Conservation (phyloP, 2,329 filamentous ascomycete genomes). For the Alternaria ventricosa region DNA sequence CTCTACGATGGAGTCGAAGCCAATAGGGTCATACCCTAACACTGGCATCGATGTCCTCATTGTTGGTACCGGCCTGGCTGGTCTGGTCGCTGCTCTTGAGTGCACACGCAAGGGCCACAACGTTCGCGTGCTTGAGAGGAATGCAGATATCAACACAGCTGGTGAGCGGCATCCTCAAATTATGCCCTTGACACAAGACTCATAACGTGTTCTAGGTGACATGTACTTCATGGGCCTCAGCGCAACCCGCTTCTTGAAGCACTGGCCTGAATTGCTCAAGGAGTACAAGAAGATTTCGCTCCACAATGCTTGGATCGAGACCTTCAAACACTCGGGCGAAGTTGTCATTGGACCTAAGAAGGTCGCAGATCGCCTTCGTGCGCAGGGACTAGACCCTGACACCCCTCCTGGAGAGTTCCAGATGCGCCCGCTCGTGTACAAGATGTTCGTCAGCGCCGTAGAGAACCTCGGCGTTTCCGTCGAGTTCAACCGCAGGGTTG, state of each 20-base stretch:
- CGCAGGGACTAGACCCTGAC: slow-evolving; percentile 53
- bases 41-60: slow-evolving; percentile 51
- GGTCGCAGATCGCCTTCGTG: slow-evolving; percentile 59
- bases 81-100: slow-evolving; percentile 48
- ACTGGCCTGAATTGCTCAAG: slow-evolving; percentile 61
- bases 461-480: slow-evolving; percentile 53
- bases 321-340: slow-evolving; percentile 61
- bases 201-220: slow-evolving; percentile 53
- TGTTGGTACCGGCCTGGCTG: slow-evolving; percentile 49
- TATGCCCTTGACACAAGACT: slow-evolving; percentile 1
- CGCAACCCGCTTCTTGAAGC: slow-evolving; percentile 62
- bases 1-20: slow-evolving; percentile 55
- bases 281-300: slow-evolving; percentile 61
- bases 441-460: slow-evolving; percentile 61
- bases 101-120: slow-evolving; percentile 51
- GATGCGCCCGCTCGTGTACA: slow-evolving; percentile 63
- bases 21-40: slow-evolving; percentile 59
- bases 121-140: slow-evolving; percentile 52
- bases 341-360: slow-evolving; percentile 57
- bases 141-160: slow-evolving; percentile 58
- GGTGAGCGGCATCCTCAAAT: slow-evolving; percentile 46
- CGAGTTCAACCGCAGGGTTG: slow-evolving; percentile 51
- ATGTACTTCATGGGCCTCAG: slow-evolving; percentile 67
- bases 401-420: slow-evolving; percentile 63
- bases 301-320: slow-evolving; percentile 63